Base-by-base conservation (phyloP, 1,284 basidiomycete genomes). In the Sphagnurus paluster region DNA sequence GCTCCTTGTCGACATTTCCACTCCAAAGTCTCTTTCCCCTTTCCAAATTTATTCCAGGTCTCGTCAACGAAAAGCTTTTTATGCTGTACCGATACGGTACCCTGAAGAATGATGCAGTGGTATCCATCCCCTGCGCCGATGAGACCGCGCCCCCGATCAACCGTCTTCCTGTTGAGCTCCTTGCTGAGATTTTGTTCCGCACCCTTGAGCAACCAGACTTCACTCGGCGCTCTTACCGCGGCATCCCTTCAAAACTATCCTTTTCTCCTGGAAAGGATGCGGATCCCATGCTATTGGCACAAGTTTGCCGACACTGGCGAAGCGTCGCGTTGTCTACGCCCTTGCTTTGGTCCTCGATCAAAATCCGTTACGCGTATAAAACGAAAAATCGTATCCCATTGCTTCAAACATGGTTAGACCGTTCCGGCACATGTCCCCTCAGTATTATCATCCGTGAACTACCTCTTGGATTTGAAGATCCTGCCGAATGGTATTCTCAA, bases 211-310 rank as follows among this genome's bases (percentile, higher is more conserved):
- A n/a, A n/a, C n/a, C n/a, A n/a, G n/a, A n/a, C n/a, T n/a, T n/a
- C n/a, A n/a, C n/a, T n/a, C n/a, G n/a, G n/a, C n/a, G n/a, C n/a
- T n/a, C n/a, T n/a, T n/a, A n/a, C n/a, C n/a, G n/a, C n/a, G n/a
- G n/a, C n/a, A n/a, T n/a, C n/a, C n/a, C n/a, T n/a, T n/a, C n/a
- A n/a, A n/a, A n/a, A n/a, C 30, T 41, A 10, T 41, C 39, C 10
- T 32, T 41, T 13, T 41, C 39, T 33, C 39, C 39, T 13, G 46
- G 39, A 7, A 37, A 38, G 5, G 39, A 36, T 3, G 21, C 38
- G 5, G 46, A 49, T 20, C 43, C 43, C 14, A 52, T 49, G 44
- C 23, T 43, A 8, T 38, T 52, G 16, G 35, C 50, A 14, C 46
- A 40, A 10, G 50, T 52, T 1, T 52, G 43, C 17, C 19, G 29